Percentiles rank a stretch among this genome's conserved stretches.
Evolutionary conservation across 2,329 filamentous ascomycete species (phyloP).

Genomic region (Cercospora janseana): DNA sequence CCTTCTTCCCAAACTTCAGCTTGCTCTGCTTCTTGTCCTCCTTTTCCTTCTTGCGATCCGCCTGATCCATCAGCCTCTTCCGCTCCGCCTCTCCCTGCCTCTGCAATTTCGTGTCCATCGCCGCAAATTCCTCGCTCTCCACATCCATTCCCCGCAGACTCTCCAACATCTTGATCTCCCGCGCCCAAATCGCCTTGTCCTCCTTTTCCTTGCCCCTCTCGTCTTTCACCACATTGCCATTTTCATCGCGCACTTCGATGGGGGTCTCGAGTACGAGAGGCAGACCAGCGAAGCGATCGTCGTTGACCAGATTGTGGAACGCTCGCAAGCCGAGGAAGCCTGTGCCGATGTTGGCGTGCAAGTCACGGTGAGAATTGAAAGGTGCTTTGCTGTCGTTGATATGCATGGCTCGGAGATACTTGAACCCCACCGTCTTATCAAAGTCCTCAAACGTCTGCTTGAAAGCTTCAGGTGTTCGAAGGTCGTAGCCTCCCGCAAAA

Average conservation of each 20-base stretch:
- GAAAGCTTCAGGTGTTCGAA: constrained; percentile 73
- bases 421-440: constrained; percentile 70
- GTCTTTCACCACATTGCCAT: constrained; percentile 55
- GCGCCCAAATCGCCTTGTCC: constrained; percentile 82
- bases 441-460: constrained; percentile 71
- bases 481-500: constrained; percentile 90
- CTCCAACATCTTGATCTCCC: constrained; percentile 93
- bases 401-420: constrained; percentile 82
- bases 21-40: constrained; percentile 48
- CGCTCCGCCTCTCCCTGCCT: constrained; percentile 69
- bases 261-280: constrained; percentile 98
- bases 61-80: constrained; percentile 72
- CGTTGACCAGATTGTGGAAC: constrained; percentile 90
- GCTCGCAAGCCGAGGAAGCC: constrained; percentile 87
- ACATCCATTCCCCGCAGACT: constrained; percentile 79
- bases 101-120: constrained; percentile 63
- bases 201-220: constrained; percentile 57
- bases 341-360: constrained; percentile 95
- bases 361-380: constrained; percentile 73
- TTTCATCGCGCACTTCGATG: constrained; percentile 66
- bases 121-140: constrained; percentile 68
- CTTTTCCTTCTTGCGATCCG: constrained; percentile 69
- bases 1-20: constrained; percentile 36
- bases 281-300: constrained; percentile 68
- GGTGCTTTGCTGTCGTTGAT: constrained; percentile 96